Evolutionary conservation across 1,139 yeast genomes (phyloP), one percentile per base, ranked within the genome.

Genomic region (Lodderomyces margitis): DNA sequence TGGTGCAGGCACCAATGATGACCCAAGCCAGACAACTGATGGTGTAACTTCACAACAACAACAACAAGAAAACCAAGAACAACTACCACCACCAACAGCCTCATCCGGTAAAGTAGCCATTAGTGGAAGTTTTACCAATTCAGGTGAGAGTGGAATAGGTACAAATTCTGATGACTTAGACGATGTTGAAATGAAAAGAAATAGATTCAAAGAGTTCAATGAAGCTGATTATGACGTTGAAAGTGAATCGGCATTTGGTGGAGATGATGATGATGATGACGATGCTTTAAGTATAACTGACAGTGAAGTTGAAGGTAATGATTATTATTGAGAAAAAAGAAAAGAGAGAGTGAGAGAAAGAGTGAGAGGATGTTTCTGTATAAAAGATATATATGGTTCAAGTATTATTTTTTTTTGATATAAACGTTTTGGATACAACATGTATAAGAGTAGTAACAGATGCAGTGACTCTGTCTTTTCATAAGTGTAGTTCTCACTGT

Each of bases 141-240:
- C 50, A 14, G 66, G 61, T 40, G 62, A 55, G 30, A 65, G 57
- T 39, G 37, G 32, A 21, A 23, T 34, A n/a, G 32, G 32, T 28
- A 28, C 32, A 14, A 28, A 28, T 28, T n/a, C 32, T 16, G 61
- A 60, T 11, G 55, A 61, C 39, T 54, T 68, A 2, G 74, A 68
- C 47, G 69, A 64, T 48, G 76, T 72, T 12, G 78, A 72, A 48
- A 58, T 68, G 46, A 72, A 72, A 51, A 59, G 78, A 45, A 68
- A 66, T 46, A 56, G 77, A 45, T 72, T 66, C 44, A 64, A 62
- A 38, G 75, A 74, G 11, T 70, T 72, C 50, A 61, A 67, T 46
- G 77, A 70, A 51, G 78, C 77, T 3, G 78, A 72, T 54, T 72
- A 72, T 54, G 76, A 72, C 50, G 62, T 63, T 41, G 73, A 64